Evolutionary conservation across 2,329 filamentous ascomycete genomes (phyloP).

Genomic region (Fusarium drepaniforme): DNA sequence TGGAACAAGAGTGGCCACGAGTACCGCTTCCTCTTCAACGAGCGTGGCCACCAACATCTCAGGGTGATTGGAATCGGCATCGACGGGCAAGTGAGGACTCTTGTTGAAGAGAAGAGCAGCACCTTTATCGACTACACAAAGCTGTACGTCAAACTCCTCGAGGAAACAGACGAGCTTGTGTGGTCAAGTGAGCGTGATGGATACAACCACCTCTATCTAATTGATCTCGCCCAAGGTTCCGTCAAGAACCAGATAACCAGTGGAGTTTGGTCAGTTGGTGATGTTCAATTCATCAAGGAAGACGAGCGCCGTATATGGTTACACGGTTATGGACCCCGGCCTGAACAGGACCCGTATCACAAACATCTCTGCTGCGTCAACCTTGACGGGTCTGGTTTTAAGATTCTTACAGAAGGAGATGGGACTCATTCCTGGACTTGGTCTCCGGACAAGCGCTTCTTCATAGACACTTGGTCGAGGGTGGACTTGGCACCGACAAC

Average conservation of each 20-base stretch:
- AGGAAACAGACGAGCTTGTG: conserved; percentile 37
- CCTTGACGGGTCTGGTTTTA: conserved; percentile 44
- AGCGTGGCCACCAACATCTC: conserved; percentile 43
- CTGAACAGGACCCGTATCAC: conserved; percentile 44
- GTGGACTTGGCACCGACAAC: conserved; percentile 39
- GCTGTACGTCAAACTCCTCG: conserved; percentile 15
- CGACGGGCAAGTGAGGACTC: conserved; percentile 26
- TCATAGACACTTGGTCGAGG: conserved; percentile 44
- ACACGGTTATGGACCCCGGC: conserved; percentile 31
- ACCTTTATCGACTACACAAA: conserved; percentile 45
- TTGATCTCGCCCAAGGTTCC: conserved; percentile 23
- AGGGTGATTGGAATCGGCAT: conserved; percentile 33
- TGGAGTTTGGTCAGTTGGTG: conserved; percentile 42
- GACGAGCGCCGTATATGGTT: conserved; percentile 37
- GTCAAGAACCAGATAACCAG: conserved; percentile 43
- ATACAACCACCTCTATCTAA: conserved; percentile 46
- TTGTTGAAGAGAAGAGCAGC: conserved; percentile 42
- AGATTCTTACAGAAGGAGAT: conserved; percentile 42
- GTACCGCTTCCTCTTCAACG: conserved; percentile 46
- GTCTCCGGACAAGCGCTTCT: conserved; percentile 35
- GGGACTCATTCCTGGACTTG: conserved; percentile 43
- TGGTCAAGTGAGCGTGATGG: conserved; percentile 47
- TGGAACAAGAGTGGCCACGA: conserved; percentile 41
- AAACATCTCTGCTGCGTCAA: conserved; percentile 39
- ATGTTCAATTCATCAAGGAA: conserved; percentile 38